Conservation (phyloP, 805 yeast species). For the Lipomyces sp. region DNA sequence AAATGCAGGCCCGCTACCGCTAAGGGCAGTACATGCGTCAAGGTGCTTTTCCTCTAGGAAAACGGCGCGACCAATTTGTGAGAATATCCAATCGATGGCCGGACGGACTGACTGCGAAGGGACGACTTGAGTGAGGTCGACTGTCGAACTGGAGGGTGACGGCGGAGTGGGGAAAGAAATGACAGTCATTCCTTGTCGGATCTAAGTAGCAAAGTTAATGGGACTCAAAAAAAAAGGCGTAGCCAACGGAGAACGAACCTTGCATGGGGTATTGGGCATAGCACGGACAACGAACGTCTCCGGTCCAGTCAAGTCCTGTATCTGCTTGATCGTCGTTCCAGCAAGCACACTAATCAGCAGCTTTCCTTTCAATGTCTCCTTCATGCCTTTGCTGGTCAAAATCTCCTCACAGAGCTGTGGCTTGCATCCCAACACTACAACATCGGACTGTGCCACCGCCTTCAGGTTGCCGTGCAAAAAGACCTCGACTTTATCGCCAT, state of each 20-base stretch:
- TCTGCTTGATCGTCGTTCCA: constrained; percentile 83
- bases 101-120: constrained; percentile 42
- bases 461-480: constrained; percentile 55
- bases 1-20: constrained; percentile 98
- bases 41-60: constrained; percentile 75
- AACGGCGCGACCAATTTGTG: constrained; percentile 50
- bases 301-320: constrained; percentile 51
- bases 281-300: constrained; percentile 72
- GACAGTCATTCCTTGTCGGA: constrained; percentile 92
- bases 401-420: constrained; percentile 77
- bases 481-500: constrained; percentile 58
- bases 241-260: constrained; percentile 12
- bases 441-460: constrained; percentile 68
- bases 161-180: constrained; percentile 66
- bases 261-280: constrained; percentile 93
- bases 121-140: constrained; percentile 35
- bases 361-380: constrained; percentile 54
- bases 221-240: not conserved
- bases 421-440: constrained; percentile 83
- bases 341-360: constrained; percentile 84
- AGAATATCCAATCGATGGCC: constrained; percentile 51
- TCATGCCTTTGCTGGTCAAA: constrained; percentile 53
- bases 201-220: constrained; percentile 56
- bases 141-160: constrained; percentile 31
- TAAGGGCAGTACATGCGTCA: constrained; percentile 94